Conservation (phyloP, 192 early-diverging fungal species). For the Hyaloraphidium curvatum region DNA sequence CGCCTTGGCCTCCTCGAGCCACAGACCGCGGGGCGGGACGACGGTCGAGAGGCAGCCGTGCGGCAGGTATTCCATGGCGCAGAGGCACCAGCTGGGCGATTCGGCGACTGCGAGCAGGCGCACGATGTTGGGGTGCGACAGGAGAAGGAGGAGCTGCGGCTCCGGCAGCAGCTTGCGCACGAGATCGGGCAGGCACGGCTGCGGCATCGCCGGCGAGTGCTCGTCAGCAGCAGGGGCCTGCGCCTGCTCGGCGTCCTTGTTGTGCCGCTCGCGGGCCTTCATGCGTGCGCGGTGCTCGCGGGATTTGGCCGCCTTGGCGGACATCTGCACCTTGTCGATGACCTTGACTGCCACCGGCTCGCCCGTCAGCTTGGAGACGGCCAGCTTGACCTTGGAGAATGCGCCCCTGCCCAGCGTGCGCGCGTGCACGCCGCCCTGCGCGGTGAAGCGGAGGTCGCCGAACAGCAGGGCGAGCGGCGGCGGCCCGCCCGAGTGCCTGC, state of each 20-base stretch:
- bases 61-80: slow-evolving; percentile 33
- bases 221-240: slow-evolving; percentile 8
- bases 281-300: slow-evolving; percentile 5
- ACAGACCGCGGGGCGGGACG: slow-evolving; percentile 24
- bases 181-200: slow-evolving; percentile 3
- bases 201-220: slow-evolving; percentile 1
- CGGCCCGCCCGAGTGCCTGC: no score
- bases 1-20: slow-evolving; percentile 30
- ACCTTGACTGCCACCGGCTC: slow-evolving; percentile 34
- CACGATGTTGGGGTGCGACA: slow-evolving; percentile 43
- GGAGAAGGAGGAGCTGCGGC: slow-evolving; percentile 35
- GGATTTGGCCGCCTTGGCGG: slow-evolving; percentile 25
- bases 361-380: background rate
- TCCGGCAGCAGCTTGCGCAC: slow-evolving; percentile 22
- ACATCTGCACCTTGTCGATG: slow-evolving; percentile 38
- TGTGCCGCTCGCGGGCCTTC: slow-evolving; percentile 19
- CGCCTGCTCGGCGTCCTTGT: slow-evolving; percentile 9
- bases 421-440: no score
- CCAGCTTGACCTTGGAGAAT: slow-evolving; percentile 47
- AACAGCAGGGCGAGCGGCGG: no score
- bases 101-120: slow-evolving; percentile 28
- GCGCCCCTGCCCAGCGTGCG: slow-evolving; percentile 46
- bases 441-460: no score
- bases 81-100: background rate
- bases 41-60: slow-evolving; percentile 41